Conservation (phyloP, 2,329 filamentous ascomycete species). For the Arthrobotrys megalospora region DNA sequence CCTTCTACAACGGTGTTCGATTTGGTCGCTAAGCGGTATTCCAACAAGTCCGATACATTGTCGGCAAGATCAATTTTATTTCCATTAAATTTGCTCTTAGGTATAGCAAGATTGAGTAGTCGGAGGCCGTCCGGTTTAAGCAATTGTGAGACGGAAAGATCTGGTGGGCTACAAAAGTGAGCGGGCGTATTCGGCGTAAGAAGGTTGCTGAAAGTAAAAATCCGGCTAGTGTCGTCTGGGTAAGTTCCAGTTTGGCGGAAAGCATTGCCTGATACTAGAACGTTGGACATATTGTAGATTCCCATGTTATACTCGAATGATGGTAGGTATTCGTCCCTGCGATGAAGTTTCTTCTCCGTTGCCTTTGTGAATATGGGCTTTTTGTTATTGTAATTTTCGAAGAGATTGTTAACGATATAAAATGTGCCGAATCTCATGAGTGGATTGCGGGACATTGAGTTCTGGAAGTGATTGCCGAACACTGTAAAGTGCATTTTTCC, state of each 20-base stretch:
- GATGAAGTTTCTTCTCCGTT: constrained; percentile 1
- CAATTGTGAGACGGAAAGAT: constrained; percentile 30
- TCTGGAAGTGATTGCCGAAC: constrained; percentile 61
- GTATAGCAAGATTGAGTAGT: constrained; percentile 39
- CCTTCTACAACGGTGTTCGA: constrained; percentile 37
- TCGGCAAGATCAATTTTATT: constrained; percentile 39
- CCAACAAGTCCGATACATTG: constrained; percentile 36
- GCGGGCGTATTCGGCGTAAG: constrained; percentile 45
- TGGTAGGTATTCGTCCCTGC: constrained; percentile 44
- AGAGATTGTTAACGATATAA: constrained; percentile 61
- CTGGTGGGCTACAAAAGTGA: constrained; percentile 45
- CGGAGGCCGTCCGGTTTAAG: constrained; percentile 41
- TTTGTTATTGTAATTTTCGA: constrained; percentile 60
- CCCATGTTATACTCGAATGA: constrained; percentile 61
- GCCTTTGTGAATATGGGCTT: constrained; percentile 44
- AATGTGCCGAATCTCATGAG: constrained; percentile 62
- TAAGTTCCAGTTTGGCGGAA: constrained; percentile 56
- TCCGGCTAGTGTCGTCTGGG: constrained; percentile 51
- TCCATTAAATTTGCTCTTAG: constrained; percentile 51
- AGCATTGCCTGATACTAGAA: constrained; percentile 59
- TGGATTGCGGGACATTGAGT: constrained; percentile 60
- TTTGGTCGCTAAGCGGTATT: constrained; percentile 39
- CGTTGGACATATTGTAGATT: constrained; percentile 60
- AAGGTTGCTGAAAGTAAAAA: constrained; percentile 61
- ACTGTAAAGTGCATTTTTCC: constrained; percentile 62